Evolutionary conservation across 768 basidiomycete species (phyloP), one percentile per base, ranked within the genome.

Genomic region (Panaeolus cyanescens): DNA sequence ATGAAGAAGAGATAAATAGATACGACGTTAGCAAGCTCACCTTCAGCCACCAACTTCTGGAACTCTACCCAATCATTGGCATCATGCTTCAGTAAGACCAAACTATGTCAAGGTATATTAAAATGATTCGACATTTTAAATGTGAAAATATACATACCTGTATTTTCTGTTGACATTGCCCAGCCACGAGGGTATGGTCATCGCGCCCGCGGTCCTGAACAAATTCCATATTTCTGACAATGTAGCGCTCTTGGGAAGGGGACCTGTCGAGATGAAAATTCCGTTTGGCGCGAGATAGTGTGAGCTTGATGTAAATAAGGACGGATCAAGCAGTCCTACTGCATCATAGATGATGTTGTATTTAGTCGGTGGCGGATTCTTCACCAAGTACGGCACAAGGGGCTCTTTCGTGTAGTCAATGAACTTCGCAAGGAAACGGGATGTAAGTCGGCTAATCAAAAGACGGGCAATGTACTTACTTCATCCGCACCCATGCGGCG

Each of bases 301-400:
- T n/a, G 75, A 74, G 45, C 80, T 84, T 54, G 77, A 60, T 2
- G 75, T 73, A 67, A 83, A 92, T 9, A 92, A 66, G 1, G 77
- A 67, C 2, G 81, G 75, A 60, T 86, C 81, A 2, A 74, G 66
- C 10, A 79, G 66, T 0, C 83, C 89, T 15, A 79, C 84, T 1
- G 86, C 81, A 61, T 92, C 90, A 37, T 87, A 73, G 32, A 92
- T 75, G 42, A 84, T 75, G 45, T 89, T 76, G 64, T 83, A 91
- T 62, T 80, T 83, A 0, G 81, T 76, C 0, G 77, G 67, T 1
- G 83, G 85, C 0, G 82, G 79, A 55, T 81, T 74, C 3, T 77
- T 63, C 4, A 64, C 57, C 3, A 91, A 76, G 60, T 81, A 75
- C 66, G 80, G 68, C 45, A 77, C 75, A 2, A 91, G 66, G 3